Evolutionary conservation across 192 early-diverging fungal genomes (phyloP), one percentile per base, ranked within the genome.

Genomic region (Coemansia sp.): DNA sequence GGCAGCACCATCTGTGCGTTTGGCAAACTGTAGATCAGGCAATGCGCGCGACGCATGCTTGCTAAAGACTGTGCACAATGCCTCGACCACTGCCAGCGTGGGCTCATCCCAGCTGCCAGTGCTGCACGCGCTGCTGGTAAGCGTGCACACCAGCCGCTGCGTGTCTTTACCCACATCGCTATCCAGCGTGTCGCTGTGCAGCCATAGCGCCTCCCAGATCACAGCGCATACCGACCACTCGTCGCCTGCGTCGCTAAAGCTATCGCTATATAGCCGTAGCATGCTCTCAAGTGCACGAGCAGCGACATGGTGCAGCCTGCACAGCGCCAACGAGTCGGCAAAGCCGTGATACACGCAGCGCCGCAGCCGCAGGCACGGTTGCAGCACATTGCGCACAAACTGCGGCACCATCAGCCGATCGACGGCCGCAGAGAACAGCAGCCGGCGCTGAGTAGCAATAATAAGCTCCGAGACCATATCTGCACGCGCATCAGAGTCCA

Each of bases 401-500:
- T 28, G 22, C 9, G 60, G 57, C 20, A 72, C 8, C 25, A 52
- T 61, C n/a, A 21, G 45, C 14, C 46, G 20, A 2, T 11, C 54
- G 15, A 41, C 32, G 1, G 53, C 45, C 1, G 60, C 30, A n/a
- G 50, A 57, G 34, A 78, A 78, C 26, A 78, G 19, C 0, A 78
- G 40, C 53, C 58, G 75, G 43, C 67, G 59, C 41, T 72, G 69
- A 31, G 59, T 50, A 0, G 75, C 64, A n/a, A 41, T 51, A 0
- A 72, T 50, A 9, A 50, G 67, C 38, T 63, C 60, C 6, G 57
- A 64, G 3, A 53, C 55, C 0, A 66, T 58, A 31, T 62, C 61
- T 65, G 70, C 72, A 5, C 57, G 46, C 17, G 75, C 75, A 25
- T 78, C 70, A 2, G 58, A 58, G 22, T 78, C 75, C 7, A 56